Base-by-base conservation (phyloP, 2,329 filamentous ascomycete genomes). In the Aureobasidium sp. region DNA sequence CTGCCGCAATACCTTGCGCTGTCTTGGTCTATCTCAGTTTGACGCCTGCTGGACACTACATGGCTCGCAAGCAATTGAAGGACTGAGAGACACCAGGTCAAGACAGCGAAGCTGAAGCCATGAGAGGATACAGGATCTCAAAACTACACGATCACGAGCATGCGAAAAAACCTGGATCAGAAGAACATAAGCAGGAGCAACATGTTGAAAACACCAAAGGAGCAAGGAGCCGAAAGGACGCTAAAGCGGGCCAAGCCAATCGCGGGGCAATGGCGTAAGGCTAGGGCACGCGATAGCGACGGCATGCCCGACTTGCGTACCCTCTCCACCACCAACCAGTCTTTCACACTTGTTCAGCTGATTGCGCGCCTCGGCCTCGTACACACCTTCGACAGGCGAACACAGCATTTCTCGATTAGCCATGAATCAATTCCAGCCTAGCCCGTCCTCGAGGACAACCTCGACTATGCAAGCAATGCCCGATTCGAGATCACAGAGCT, bases 401-500 rank as follows among this genome's bases (percentile, higher is more conserved):
- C 15, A 23, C 51, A 55, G 7, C 13, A 42, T 32, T 26, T 32
- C 26, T 23, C 23, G 5, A 23, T 41, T 26, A 17, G 23, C 26
- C 27, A 57, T 57, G 53, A 57, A 57, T 27, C 53, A 57, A 26
- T 57, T 57, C 41, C 53, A 57, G 53, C 55, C 55, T 15, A 48
- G 55, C 7, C 34, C 55, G 13, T 48, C 55, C 15, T 58, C 55
- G 42, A 58, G 55, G 42, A 48, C 55, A 39, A 32, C 13, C 39
- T 56, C 60, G 68, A 76, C 68, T 53, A 87, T 87, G 84, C 83
- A 86, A 75, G 82, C 83, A 63, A 79, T 87, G 69, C 84, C 84
- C 51, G 83, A 86, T 67, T 78, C 89, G 68, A 89, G 92, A 71
- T 86, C 90, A 78, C 94, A 99, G 81, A 94, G 89, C 73, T 97